These are phyloP conservation scores for Penicillium arizonense DNA, from an alignment of 495 filamentous ascomycete species.

Conservation along the genomic window DNA sequence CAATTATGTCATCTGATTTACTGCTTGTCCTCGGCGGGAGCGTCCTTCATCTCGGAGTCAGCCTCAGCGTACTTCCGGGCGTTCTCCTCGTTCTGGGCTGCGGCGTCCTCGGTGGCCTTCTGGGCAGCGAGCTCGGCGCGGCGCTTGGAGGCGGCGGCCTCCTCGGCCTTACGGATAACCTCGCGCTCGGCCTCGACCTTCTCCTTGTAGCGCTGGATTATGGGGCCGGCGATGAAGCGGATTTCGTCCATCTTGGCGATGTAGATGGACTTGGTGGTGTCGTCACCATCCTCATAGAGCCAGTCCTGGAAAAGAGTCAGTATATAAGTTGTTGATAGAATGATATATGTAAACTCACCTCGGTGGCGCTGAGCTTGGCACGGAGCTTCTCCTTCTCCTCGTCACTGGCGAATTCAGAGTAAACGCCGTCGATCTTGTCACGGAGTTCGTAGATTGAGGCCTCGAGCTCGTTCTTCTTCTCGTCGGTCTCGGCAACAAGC, in stretches of 20 bases:
- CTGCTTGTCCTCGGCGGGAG: conserved; percentile 40
- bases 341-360: conserved; percentile 58
- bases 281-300: conserved; percentile 97
- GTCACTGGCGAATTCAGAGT: conserved; percentile 82
- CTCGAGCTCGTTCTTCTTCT: conserved; percentile 99
- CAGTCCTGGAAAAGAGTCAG: conserved; percentile 65
- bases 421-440: conserved; percentile 89
- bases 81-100: conserved; percentile 26
- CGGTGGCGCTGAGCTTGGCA: conserved; percentile 72
- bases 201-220: conserved; percentile 92
- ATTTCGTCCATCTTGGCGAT: conserved; percentile 95
- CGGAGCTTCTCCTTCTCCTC: conserved; percentile 88
- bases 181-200: conserved; percentile 88
- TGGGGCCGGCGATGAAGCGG: conserved; percentile 82
- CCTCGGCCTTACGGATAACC: conserved; percentile 68
- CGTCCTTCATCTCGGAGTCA: conserved; percentile 24
- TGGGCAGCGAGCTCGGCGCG: conserved; percentile 67
- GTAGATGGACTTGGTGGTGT: conserved; percentile 91
- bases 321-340: conserved; percentile 10
- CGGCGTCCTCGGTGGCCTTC: conserved; percentile 46
- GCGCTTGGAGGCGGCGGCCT: conserved; percentile 82
- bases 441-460: conserved; percentile 93
- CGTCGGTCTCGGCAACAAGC: conserved; percentile 94
- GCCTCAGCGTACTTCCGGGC: conserved; percentile 40
- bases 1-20: conserved; percentile 19